Percentiles rank a stretch among this genome's conserved stretches.
These are phyloP conservation scores for Candida takata DNA, from an alignment of 805 yeast genomes.

Conservation along the genomic window DNA sequence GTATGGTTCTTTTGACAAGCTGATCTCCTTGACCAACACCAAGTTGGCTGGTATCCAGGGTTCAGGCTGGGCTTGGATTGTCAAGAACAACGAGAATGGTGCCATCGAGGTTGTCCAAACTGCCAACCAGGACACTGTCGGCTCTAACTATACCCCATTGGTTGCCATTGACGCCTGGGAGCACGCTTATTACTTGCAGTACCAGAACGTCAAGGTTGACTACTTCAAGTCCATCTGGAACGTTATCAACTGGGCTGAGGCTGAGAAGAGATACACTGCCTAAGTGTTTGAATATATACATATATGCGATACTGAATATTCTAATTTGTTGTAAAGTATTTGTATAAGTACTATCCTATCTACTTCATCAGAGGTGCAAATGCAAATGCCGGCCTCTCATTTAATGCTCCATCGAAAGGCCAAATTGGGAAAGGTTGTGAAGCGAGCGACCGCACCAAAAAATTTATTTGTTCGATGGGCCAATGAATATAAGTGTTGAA, in stretches of 20 bases:
- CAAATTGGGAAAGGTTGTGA: too few relatives aligned
- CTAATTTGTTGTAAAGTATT: too few relatives aligned
- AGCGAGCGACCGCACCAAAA: too few relatives aligned
- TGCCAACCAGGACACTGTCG: slow-evolving; percentile 83
- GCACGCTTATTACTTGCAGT: slow-evolving; percentile 91
- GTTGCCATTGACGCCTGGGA: slow-evolving; percentile 96
- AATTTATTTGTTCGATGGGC: too few relatives aligned
- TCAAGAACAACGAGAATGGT: slow-evolving; percentile 69
- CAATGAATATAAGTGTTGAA: too few relatives aligned
- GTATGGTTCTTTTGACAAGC: slow-evolving; percentile 67
- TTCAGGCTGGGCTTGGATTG: slow-evolving; percentile 93
- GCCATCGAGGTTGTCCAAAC: slow-evolving; percentile 75
- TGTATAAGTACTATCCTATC: too few relatives aligned
- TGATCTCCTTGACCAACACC: slow-evolving; percentile 56
- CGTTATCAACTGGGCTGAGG: slow-evolving; percentile 90
- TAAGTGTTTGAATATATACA: slow-evolving; percentile 9
- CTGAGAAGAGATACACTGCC: slow-evolving; percentile 57
- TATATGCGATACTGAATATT: background rate
- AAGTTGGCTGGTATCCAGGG: slow-evolving; percentile 87
- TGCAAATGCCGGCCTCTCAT: too few relatives aligned
- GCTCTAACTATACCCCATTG: slow-evolving; percentile 56
- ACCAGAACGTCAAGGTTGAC: slow-evolving; percentile 85
- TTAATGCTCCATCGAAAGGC: too few relatives aligned
- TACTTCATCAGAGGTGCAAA: too few relatives aligned
- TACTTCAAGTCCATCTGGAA: slow-evolving; percentile 94